Percentiles rank a stretch among this genome's conserved stretches.
Conservation (phyloP, 768 basidiomycete species). For the Rhizopogon vesiculosus region DNA sequence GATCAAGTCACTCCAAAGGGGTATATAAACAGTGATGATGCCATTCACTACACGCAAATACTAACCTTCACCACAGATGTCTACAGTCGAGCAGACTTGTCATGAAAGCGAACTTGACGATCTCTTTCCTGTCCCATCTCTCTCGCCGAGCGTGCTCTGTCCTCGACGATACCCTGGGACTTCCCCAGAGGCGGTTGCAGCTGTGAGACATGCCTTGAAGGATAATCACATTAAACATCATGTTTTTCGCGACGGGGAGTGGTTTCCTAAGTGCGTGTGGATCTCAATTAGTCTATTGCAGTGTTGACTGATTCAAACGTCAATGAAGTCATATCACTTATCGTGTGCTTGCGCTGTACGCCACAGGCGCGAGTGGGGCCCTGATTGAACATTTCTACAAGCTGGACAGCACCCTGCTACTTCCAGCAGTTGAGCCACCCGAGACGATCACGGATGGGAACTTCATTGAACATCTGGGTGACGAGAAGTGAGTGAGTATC, state of each 20-base stretch:
- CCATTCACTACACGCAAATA: too few relatives aligned
- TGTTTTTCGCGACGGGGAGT: slow-evolving; percentile 40
- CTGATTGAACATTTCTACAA: slow-evolving; percentile 23
- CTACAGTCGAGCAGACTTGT: not conserved
- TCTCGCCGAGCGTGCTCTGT: not conserved
- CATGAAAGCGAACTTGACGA: not conserved
- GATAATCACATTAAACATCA: slow-evolving; percentile 47
- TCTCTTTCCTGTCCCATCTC: slow-evolving; percentile 6
- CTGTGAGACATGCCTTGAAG: slow-evolving; percentile 31
- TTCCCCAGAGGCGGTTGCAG: slow-evolving; percentile 20
- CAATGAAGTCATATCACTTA: slow-evolving; percentile 23
- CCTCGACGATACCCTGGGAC: slow-evolving; percentile 8
- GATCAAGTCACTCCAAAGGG: too few relatives aligned
- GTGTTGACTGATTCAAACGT: not conserved
- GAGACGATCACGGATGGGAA: slow-evolving; percentile 17
- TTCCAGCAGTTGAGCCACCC: slow-evolving; percentile 18
- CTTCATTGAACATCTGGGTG: slow-evolving; percentile 18
- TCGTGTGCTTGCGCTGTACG: slow-evolving; percentile 25
- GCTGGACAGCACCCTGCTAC: slow-evolving; percentile 16
- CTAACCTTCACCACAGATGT: not conserved
- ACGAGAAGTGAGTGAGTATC: slow-evolving; percentile 18
- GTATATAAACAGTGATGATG: too few relatives aligned
- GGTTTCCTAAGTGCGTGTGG: slow-evolving; percentile 47
- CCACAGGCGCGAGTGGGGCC: slow-evolving; percentile 17
- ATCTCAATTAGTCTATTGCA: not conserved